A percentile compares a stretch with the other conserved stretches of the same genome.
Conservation (phyloP, 371 early-diverging fungal species). For the Rhizopus stolonifer region DNA sequence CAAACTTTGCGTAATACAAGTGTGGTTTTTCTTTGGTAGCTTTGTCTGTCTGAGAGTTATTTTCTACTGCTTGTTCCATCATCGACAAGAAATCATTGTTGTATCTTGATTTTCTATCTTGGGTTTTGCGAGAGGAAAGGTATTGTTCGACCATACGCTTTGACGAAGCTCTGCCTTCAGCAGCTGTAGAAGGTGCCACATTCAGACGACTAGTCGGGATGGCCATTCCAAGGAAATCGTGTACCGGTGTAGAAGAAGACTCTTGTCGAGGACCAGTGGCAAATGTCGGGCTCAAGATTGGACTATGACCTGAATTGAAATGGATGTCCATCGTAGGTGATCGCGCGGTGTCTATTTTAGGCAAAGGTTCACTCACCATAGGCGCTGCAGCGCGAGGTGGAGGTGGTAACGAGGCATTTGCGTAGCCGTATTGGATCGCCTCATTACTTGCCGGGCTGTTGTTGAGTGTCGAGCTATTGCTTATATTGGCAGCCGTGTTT, state of each 20-base stretch:
- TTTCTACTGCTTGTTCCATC: conserved; percentile 39
- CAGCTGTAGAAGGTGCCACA: conserved; percentile 3
- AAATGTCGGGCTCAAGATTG: no score
- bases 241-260: no score
- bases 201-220: neutral
- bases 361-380: no score
- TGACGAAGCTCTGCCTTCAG: conserved; percentile 41
- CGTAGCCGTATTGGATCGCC: no score
- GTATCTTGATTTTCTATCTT: conserved; percentile 24
- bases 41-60: conserved; percentile 18
- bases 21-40: conserved; percentile 45
- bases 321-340: no score
- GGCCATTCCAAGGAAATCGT: neutral
- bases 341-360: no score
- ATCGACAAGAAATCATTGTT: conserved; percentile 44
- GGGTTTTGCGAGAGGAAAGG: conserved; percentile 22
- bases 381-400: no score
- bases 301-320: no score
- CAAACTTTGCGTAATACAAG: conserved; percentile 73
- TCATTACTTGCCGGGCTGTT: no score
- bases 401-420: no score
- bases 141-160: conserved; percentile 46
- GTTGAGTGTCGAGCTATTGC: no score
- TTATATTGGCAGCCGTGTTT: neutral
- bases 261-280: no score